phyloP scores from a whole-genome alignment of 1,139 yeast genomes.

The Candida tropicalis region DNA sequence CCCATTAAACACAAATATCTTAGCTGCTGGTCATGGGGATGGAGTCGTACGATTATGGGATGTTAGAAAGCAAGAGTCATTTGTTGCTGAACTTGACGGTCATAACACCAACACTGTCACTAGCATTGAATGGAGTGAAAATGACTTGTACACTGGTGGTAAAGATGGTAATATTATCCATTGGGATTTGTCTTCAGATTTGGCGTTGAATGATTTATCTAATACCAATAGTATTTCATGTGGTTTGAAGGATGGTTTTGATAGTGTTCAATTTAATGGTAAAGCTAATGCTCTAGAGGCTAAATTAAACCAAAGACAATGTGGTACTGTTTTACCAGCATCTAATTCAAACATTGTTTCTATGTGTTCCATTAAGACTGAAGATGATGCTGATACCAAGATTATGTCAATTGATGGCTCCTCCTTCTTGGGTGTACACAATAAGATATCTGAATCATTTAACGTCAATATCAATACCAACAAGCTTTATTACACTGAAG shows the following conservation, averaged over 20 bases:
- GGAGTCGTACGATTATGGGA: conserved; percentile 74
- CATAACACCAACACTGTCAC: conserved; percentile 54
- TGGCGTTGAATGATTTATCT: conserved; percentile 26
- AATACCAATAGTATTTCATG: conserved; percentile 26
- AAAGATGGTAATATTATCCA: conserved; percentile 72
- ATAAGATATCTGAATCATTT: conserved; percentile 40
- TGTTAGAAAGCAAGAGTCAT: conserved; percentile 59
- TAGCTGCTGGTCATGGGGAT: conserved; percentile 69
- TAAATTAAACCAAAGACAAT: conserved; percentile 47
- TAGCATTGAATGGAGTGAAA: conserved; percentile 62
- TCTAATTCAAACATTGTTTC: conserved; percentile 53
- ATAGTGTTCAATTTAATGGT: conserved; percentile 42
- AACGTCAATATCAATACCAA: conserved; percentile 23
- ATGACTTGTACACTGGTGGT: conserved; percentile 66
- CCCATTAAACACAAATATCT: conserved; percentile 55
- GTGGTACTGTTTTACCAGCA: conserved; percentile 64
- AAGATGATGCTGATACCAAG: conserved; percentile 32
- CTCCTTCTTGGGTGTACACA: conserved; percentile 58
- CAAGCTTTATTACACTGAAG: conserved; percentile 35
- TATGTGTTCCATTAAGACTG: conserved; percentile 38
- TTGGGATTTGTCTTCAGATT: conserved; percentile 60
- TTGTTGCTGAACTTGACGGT: conserved; percentile 53
- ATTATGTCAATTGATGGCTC: conserved; percentile 56
- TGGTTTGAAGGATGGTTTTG: conserved; percentile 50
- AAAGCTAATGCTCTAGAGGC: conserved; percentile 33